These are phyloP conservation scores for Phialophora chinensis DNA, from an alignment of 2,329 filamentous ascomycete species.

Conservation along the genomic window DNA sequence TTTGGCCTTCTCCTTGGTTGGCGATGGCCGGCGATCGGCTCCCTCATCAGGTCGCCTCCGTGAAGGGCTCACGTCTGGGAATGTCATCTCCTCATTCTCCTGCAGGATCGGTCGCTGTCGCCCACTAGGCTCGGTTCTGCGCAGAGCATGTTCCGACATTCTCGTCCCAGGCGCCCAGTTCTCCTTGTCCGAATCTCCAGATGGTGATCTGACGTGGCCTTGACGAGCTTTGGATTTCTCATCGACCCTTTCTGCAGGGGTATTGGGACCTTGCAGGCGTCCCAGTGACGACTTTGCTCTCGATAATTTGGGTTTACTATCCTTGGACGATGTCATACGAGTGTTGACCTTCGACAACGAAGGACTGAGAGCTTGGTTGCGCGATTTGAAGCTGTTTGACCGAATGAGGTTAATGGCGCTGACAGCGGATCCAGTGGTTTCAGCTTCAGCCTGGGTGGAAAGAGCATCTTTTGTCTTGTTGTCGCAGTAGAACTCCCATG, in stretches of 20 bases:
- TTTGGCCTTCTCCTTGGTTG: conserved; percentile 60
- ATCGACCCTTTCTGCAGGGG: conserved; percentile 37
- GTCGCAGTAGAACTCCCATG: conserved; percentile 91
- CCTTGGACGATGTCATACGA: conserved; percentile 49
- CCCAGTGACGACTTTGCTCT: conserved; percentile 68
- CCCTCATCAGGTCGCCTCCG: conserved; percentile 11
- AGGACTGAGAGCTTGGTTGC: conserved; percentile 45
- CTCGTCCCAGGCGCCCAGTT: conserved; percentile 72
- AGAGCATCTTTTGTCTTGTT: conserved; percentile 78
- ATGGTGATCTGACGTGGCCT: conserved; percentile 55
- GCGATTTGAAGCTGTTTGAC: conserved; percentile 67
- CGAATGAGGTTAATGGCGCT: conserved; percentile 82
- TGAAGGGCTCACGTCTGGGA: conserved; percentile 27
- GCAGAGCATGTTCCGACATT: conserved; percentile 57
- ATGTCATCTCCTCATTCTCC: conserved; percentile 48
- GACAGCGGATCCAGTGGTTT: conserved; percentile 77
- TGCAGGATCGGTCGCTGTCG: conserved; percentile 52
- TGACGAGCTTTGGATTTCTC: conserved; percentile 42
- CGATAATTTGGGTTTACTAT: conserved; percentile 65
- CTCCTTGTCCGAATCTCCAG: conserved; percentile 89
- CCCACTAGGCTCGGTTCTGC: conserved; percentile 53
- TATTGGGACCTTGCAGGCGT: conserved; percentile 60
- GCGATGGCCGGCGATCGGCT: conserved; percentile 13
- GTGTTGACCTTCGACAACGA: conserved; percentile 52
- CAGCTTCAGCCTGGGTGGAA: conserved; percentile 79